Evolutionary conservation across 2,329 filamentous ascomycete genomes (phyloP).

Genomic region (Sporothrix inflata): DNA sequence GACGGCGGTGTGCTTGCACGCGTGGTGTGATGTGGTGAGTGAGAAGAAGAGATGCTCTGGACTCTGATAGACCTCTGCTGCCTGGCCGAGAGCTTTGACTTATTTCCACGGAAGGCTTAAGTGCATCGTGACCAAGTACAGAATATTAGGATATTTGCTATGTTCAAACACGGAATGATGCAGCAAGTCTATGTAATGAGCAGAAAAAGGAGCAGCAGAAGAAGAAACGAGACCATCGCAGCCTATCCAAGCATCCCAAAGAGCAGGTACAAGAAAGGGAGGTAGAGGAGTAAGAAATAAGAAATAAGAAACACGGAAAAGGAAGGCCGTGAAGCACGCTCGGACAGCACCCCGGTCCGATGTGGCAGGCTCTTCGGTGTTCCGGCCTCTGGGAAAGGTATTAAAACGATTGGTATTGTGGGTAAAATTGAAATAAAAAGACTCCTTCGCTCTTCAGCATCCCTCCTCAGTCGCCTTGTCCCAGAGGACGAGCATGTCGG

Average conservation of each 20-base stretch:
- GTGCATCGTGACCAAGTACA: background rate
- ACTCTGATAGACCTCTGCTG: background rate
- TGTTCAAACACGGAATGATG: background rate
- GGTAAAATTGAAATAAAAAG: background rate
- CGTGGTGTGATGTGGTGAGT: background rate
- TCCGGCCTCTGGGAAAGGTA: background rate
- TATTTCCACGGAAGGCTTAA: background rate
- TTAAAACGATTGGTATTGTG: slow-evolving; percentile 13
- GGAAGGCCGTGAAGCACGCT: background rate
- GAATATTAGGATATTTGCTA: background rate
- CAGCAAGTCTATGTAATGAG: slow-evolving; percentile 7
- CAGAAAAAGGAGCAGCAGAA: background rate
- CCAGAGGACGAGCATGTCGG: background rate
- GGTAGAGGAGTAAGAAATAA: background rate
- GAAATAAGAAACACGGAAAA: background rate
- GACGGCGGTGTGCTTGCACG: background rate
- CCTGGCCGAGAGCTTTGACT: background rate
- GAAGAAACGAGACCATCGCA: background rate
- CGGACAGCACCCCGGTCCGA: background rate
- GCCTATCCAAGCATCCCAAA: slow-evolving; percentile 6
- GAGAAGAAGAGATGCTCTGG: background rate
- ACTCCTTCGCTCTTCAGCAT: background rate
- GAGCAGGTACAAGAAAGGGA: background rate
- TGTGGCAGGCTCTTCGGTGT: background rate
- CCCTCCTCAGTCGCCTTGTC: background rate